These are phyloP conservation scores for Cadophora sp. DNA, from an alignment of 2,329 filamentous ascomycete species.

Conservation along the genomic window DNA sequence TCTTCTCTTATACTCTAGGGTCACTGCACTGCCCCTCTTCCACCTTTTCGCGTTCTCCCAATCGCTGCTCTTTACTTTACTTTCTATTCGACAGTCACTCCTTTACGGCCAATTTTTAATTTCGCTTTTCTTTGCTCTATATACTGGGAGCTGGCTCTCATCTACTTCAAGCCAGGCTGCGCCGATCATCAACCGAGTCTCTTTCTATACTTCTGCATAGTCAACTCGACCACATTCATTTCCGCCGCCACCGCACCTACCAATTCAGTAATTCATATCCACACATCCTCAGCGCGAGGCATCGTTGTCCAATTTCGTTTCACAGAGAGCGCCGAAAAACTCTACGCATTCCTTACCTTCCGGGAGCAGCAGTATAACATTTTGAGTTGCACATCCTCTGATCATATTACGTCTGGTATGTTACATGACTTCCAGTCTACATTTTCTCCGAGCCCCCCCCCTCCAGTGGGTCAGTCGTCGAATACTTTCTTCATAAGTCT, in stretches of 20 bases:
- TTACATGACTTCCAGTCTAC: constrained; percentile 35
- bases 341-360: constrained; percentile 49
- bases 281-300: constrained; percentile 50
- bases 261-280: constrained; percentile 46
- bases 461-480: constrained; percentile 36
- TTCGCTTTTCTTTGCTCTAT: constrained; percentile 54
- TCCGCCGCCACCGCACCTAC: constrained; percentile 43
- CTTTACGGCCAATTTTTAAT: constrained; percentile 52
- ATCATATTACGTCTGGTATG: constrained; percentile 44
- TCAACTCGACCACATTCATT: constrained; percentile 52
- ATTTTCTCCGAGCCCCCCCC: constrained; percentile 32
- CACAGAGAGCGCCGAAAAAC: constrained; percentile 45
- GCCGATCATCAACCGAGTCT: constrained; percentile 52
- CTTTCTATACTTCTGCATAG: constrained; percentile 49
- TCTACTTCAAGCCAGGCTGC: constrained; percentile 50
- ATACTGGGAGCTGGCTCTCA: constrained; percentile 65
- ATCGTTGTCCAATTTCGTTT: constrained; percentile 49
- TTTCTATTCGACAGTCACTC: constrained; percentile 57
- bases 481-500: constrained; percentile 36
- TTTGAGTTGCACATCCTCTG: constrained; percentile 44
- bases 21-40: constrained; percentile 57
- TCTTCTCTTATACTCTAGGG: constrained; percentile 60
- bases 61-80: constrained; percentile 49
- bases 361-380: constrained; percentile 48
- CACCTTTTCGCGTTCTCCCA: constrained; percentile 54